Evolutionary conservation across 768 basidiomycete genomes (phyloP), one percentile per base, ranked within the genome.

Genomic region (Lentinula detonsa): DNA sequence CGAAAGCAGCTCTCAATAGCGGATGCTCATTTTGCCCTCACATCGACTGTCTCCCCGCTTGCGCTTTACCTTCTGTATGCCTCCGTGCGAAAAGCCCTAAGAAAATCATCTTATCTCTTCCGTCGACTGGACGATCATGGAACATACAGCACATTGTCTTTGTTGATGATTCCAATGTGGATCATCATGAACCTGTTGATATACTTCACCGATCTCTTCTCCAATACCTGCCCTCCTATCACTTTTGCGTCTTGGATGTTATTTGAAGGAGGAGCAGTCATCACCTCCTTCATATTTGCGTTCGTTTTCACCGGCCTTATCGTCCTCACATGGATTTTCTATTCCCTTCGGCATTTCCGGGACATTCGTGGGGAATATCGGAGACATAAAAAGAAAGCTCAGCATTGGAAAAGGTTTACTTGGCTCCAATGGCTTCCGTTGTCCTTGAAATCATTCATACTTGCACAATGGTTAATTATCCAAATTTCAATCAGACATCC

Each of bases 1-100:
- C 45, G 39, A 34, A 57, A 52, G 40, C 34, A 49, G 34, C 56
- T 62, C 39, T 58, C 56, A 39, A 31, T 62, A 34, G 45, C 57
- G 33, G 56, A 62, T 45, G 46, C 61, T 9, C 61, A 62, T 57
- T 62, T 62, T 33, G 57, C 61, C 11, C 43, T 62, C 31, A 57
- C 57, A 5, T 57, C 50, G 15, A 62, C 56, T 10, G 50, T 62
- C 35, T 62, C 61, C 5, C 61, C 61, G 46, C 56, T 62, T 50
- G 31, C 61, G 5, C 23, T 62, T 21, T 62, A 62, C 50, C 50
- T 62, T 15, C 31, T 62, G 11, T 62, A 53, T 18, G 56, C 57
- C 4, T 49, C 57, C 4, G 13, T 52, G 11, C 50, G 62, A 4
- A 46, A 49, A 21, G 11, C 59, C 13, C 31, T 59, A 48, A 59